Base-by-base conservation (phyloP, 768 basidiomycete genomes). In the Clitopilus hobsonii region DNA sequence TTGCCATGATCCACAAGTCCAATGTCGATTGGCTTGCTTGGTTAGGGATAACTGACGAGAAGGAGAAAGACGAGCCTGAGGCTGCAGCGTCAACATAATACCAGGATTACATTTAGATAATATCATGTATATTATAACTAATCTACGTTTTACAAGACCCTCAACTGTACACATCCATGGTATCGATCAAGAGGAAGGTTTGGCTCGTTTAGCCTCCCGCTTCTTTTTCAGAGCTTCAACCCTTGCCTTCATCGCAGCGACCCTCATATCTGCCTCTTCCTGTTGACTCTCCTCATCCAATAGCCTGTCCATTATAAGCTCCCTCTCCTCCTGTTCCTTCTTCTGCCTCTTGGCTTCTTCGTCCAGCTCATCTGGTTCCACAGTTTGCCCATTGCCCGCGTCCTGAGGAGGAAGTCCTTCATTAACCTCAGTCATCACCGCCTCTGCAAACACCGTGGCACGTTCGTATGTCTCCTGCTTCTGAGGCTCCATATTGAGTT, bases 1-100 rank as follows among this genome's bases (percentile, higher is more conserved):
- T 98, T 60, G 94, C 95, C 90, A 94, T 99, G 91, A 74, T 89
- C 54, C 94, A 96, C 71, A 98, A 98, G 73, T 84, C 87, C 63
- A 89, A 89, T 0, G 74, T 89, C 61, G 85, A 88, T 59, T 94
- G 91, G 91, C 61, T 76, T 23, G 71, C 80, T 45, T 88, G 86
- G 85, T 27, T 84, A 7, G 79, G 82, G 8, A 50, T 80, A 23
- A 60, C 60, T n/a, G 56, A 66, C 16, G 61, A 61, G 25, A 65
- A 71, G 38, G 62, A 64, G 25, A 56, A 62, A 26, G 59, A 58
- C 29, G 53, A 58, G 22, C 27, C 38, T 25, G 28, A 53, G 24
- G 22, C 6, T 27, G 23, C 26, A 16, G 18, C 3, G 49, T 27
- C 49, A 22, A 20, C 24, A 8, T 51, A 32, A 51, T 20, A 24